phyloP scores from a whole-genome alignment of 2,329 filamentous ascomycete genomes.

The Cercospora sp. region DNA sequence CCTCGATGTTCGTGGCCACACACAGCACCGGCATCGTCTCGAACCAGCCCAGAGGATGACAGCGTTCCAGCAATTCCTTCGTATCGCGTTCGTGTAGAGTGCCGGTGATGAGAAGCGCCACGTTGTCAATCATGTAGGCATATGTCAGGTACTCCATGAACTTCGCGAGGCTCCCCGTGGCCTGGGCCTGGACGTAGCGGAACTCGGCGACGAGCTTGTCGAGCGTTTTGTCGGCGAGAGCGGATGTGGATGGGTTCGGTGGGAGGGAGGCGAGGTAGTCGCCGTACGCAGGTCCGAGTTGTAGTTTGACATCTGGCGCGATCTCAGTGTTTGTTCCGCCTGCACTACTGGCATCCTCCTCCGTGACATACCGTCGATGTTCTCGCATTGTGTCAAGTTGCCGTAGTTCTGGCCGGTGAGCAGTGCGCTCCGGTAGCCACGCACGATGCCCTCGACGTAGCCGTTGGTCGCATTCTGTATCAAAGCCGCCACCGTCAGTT shows the following conservation, averaged over 20 bases:
- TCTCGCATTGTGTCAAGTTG: constrained; percentile 97
- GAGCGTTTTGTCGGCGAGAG: constrained; percentile 90
- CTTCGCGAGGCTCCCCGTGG: constrained; percentile 83
- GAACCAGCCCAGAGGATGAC: constrained; percentile 97
- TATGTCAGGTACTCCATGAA: constrained; percentile 99
- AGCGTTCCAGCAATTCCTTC: constrained; percentile 88
- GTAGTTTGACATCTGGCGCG: constrained; percentile 86
- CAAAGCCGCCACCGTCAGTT: constrained; percentile 38
- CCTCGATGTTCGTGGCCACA: constrained; percentile 97
- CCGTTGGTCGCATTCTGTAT: constrained; percentile 57
- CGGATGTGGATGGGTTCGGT: constrained; percentile 94
- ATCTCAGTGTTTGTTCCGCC: constrained; percentile 18
- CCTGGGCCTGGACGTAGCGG: constrained; percentile 91
- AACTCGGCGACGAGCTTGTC: constrained; percentile 98
- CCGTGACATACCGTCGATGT: constrained; percentile 75
- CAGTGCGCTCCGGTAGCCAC: constrained; percentile 92
- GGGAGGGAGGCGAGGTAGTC: constrained; percentile 93
- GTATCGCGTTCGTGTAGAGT: constrained; percentile 97
- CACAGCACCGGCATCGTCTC: constrained; percentile 98
- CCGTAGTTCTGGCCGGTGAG: constrained; percentile 87
- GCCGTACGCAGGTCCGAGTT: constrained; percentile 93
- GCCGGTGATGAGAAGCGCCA: constrained; percentile 94
- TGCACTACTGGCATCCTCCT: neutral
- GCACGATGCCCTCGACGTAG: constrained; percentile 95
- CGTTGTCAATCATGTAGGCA: constrained; percentile 99